Evolutionary conservation across 1,284 basidiomycete species (phyloP).

Genomic region (Coriolopsis trogii): DNA sequence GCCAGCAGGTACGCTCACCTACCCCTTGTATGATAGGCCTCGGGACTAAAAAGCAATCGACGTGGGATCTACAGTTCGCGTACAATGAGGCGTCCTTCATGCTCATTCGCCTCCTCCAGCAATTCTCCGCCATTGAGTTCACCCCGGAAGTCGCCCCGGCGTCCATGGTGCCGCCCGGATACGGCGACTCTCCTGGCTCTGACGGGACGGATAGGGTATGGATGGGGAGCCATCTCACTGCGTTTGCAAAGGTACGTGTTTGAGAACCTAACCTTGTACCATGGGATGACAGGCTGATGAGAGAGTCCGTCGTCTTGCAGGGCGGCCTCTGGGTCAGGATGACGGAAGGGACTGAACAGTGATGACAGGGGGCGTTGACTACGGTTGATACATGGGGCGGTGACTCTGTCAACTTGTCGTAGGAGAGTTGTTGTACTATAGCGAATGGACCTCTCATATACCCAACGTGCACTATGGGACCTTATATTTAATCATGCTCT

Average conservation of each 20-base stretch:
- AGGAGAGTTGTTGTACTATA: too few relatives aligned
- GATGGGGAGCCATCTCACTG: conserved; percentile 56
- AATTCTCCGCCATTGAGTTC: conserved; percentile 47
- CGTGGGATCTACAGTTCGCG: conserved; percentile 50
- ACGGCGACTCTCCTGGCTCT: conserved; percentile 30
- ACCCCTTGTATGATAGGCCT: neutral
- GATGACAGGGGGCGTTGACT: too few relatives aligned
- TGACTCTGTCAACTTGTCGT: too few relatives aligned
- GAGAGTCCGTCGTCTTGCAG: neutral
- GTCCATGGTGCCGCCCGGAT: conserved; percentile 21
- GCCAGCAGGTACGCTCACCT: conserved; percentile 40
- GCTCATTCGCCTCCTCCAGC: conserved; percentile 65
- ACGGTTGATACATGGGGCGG: too few relatives aligned
- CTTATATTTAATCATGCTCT: too few relatives aligned
- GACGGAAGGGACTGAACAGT: conserved; percentile 17
- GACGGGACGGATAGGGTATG: conserved; percentile 51
- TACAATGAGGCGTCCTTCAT: conserved; percentile 73
- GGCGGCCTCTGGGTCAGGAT: conserved; percentile 30
- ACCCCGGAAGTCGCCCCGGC: conserved; percentile 45
- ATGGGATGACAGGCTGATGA: neutral
- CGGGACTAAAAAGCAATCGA: too few relatives aligned
- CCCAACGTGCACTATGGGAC: too few relatives aligned
- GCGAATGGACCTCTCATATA: too few relatives aligned
- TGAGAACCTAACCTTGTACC: neutral
- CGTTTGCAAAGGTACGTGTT: conserved; percentile 47